These are phyloP conservation scores for Aspergillus texensis DNA, from an alignment of 2,329 filamentous ascomycete species.

Conservation along the genomic window DNA sequence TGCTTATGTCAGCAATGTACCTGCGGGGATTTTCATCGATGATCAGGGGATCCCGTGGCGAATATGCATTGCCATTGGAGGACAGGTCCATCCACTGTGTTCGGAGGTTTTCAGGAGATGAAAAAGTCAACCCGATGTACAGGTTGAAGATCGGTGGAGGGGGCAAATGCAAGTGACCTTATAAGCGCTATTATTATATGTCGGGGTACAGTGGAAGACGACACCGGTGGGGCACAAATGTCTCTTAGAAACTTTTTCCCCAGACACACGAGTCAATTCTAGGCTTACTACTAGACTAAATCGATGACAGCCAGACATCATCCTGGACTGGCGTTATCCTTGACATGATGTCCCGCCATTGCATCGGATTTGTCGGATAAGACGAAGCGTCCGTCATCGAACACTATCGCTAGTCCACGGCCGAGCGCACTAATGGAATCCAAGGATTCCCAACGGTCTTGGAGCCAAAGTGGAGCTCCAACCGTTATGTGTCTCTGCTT, in stretches of 20 bases:
- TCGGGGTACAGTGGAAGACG: background rate
- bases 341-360: background rate
- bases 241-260: background rate
- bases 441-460: background rate
- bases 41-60: conserved; percentile 2
- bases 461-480: background rate
- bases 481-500: conserved; percentile 6
- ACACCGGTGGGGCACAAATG: background rate
- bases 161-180: background rate
- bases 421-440: background rate
- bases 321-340: background rate
- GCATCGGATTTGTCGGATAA: conserved; percentile 13
- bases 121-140: background rate
- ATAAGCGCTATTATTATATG: background rate
- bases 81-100: background rate
- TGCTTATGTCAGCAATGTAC: conserved; percentile 20
- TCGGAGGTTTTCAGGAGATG: background rate
- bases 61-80: background rate
- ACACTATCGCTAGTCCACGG: background rate
- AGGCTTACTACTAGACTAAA: background rate
- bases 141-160: background rate
- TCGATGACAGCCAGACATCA: background rate
- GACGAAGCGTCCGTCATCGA: conserved; percentile 1
- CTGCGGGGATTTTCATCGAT: conserved; percentile 6
- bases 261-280: background rate